Percentiles rank a stretch among this genome's conserved stretches.
Evolutionary conservation across 2,329 filamentous ascomycete species (phyloP).

Genomic region (Epichloe sp.): DNA sequence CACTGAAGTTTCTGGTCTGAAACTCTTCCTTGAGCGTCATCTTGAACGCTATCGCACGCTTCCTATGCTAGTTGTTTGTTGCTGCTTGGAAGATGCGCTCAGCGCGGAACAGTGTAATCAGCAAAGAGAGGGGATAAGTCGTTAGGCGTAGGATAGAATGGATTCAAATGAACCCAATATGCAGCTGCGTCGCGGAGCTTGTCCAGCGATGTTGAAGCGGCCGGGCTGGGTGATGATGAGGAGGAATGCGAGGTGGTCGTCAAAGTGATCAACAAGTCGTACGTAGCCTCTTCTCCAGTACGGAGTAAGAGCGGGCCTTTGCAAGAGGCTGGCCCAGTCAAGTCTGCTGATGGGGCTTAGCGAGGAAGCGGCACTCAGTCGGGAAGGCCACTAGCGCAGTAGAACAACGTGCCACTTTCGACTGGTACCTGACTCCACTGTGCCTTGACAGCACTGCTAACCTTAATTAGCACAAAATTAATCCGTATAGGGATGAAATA

Average conservation of each 20-base stretch:
- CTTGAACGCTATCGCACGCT: conserved; percentile 22
- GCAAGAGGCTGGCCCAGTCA: conserved; percentile 7
- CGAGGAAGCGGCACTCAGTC: neutral
- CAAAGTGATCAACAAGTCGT: conserved; percentile 15
- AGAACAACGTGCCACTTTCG: too few species aligned
- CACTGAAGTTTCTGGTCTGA: conserved; percentile 62
- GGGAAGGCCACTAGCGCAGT: neutral
- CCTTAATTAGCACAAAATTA: too few species aligned
- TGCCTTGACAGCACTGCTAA: too few species aligned
- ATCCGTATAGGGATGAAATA: too few species aligned
- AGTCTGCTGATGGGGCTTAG: conserved; percentile 2
- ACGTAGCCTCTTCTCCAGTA: conserved; percentile 18
- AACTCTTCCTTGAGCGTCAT: conserved; percentile 64
- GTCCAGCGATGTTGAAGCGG: conserved; percentile 11
- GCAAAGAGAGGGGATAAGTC: neutral
- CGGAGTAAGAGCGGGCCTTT: conserved; percentile 2
- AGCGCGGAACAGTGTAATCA: neutral
- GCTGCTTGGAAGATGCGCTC: neutral
- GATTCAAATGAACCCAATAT: neutral
- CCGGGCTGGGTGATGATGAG: conserved; percentile 6
- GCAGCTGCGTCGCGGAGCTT: conserved; percentile 4
- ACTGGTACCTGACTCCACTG: too few species aligned
- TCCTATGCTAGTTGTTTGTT: neutral
- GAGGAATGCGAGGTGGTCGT: conserved; percentile 10
- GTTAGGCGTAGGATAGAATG: neutral